Evolutionary conservation across 1,139 yeast genomes (phyloP).

Genomic region (Nadsonia commutata): DNA sequence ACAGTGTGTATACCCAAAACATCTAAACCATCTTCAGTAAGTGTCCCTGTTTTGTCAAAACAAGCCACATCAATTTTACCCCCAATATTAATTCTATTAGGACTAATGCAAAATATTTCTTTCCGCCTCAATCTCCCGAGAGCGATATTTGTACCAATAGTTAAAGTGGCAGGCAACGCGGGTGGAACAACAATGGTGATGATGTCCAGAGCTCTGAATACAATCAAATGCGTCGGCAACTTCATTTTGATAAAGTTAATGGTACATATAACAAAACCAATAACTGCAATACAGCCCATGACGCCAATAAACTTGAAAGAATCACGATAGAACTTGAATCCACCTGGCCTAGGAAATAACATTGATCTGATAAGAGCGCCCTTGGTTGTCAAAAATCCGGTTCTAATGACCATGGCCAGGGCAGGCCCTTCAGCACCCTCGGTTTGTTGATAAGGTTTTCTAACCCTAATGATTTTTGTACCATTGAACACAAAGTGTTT

Average conservation of each 20-base stretch:
- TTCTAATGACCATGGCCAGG: conserved; percentile 71
- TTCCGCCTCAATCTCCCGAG: conserved; percentile 53
- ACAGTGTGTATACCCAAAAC: conserved; percentile 73
- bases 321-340: conserved; percentile 85
- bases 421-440: conserved; percentile 39
- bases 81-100: conserved; percentile 85
- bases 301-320: conserved; percentile 92
- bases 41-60: conserved; percentile 93
- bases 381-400: conserved; percentile 90
- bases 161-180: conserved; percentile 90
- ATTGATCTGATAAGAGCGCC: conserved; percentile 91
- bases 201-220: conserved; percentile 80
- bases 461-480: conserved; percentile 72
- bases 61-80: conserved; percentile 85
- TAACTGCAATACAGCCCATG: conserved; percentile 70
- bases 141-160: conserved; percentile 93
- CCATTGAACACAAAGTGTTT: conserved; percentile 75
- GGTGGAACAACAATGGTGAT: conserved; percentile 98
- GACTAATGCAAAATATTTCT: conserved; percentile 77
- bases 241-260: conserved; percentile 69
- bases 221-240: conserved; percentile 50
- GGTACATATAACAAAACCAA: conserved; percentile 78
- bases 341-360: conserved; percentile 91
- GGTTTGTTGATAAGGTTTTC: conserved; percentile 35
- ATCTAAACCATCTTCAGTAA: conserved; percentile 93